Conservation (phyloP, 805 yeast genomes). For the Candida pini region DNA sequence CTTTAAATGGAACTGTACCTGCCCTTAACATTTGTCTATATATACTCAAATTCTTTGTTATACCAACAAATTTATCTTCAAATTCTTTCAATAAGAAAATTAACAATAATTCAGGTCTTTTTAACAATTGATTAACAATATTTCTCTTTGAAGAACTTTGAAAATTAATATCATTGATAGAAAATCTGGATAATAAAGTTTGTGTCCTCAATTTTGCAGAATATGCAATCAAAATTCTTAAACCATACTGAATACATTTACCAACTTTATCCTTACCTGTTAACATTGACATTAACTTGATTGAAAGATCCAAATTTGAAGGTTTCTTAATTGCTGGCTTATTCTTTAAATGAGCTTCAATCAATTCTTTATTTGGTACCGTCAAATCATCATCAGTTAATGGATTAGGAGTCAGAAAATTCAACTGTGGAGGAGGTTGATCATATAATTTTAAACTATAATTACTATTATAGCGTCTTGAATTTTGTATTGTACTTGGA, state of each 20-base stretch:
- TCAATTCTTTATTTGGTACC: constrained; percentile 12
- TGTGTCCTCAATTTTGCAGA: constrained; percentile 35
- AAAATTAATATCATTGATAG: constrained; percentile 17
- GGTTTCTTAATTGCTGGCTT: constrained; percentile 6
- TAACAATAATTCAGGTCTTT: constrained; percentile 24
- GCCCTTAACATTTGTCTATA: constrained; percentile 67
- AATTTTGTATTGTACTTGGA: neutral
- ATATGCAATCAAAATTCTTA: constrained; percentile 46
- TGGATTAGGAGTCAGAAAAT: constrained; percentile 13
- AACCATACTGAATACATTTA: constrained; percentile 53
- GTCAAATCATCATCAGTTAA: constrained; percentile 12
- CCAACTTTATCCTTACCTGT: constrained; percentile 72
- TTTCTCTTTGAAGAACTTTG: constrained; percentile 17
- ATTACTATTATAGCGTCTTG: neutral
- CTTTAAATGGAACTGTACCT: constrained; percentile 62
- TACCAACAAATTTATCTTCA: constrained; percentile 35
- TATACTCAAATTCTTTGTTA: constrained; percentile 41
- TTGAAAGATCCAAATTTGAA: constrained; percentile 30
- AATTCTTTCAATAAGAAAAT: constrained; percentile 36
- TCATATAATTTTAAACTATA: neutral
- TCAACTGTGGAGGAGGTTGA: constrained; percentile 10
- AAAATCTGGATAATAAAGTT: constrained; percentile 8
- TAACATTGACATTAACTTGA: constrained; percentile 47
- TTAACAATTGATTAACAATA: constrained; percentile 19
- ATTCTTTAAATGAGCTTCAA: constrained; percentile 7